A percentile compares a stretch with the other conserved stretches of the same genome.
Evolutionary conservation across 2,329 filamentous ascomycete genomes (phyloP).

Genomic region (Colletotrichum somersetense): DNA sequence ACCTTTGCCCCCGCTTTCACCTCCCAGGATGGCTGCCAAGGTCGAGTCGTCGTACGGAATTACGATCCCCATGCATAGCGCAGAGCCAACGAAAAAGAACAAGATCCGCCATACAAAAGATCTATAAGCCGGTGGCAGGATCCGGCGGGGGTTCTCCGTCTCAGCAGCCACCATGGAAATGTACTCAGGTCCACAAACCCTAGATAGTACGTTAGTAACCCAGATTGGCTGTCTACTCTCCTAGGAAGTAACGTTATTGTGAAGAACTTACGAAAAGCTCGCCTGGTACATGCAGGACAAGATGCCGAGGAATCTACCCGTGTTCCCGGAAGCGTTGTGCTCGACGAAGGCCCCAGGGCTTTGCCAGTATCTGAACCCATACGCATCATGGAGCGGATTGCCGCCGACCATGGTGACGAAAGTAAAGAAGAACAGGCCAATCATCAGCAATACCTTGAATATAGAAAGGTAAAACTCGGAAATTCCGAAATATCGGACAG

Average conservation of each 20-base stretch:
- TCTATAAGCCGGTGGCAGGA: slow-evolving; percentile 78
- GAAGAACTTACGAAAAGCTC: neutral
- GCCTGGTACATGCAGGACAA: neutral
- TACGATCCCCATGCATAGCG: slow-evolving; percentile 74
- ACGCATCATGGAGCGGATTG: slow-evolving; percentile 66
- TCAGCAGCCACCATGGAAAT: slow-evolving; percentile 78
- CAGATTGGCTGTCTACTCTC: neutral
- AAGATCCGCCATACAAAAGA: slow-evolving; percentile 80
- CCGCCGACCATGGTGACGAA: slow-evolving; percentile 74
- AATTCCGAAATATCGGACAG: slow-evolving; percentile 75
- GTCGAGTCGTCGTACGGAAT: slow-evolving; percentile 67
- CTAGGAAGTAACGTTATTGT: neutral
- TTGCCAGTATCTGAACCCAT: slow-evolving; percentile 79
- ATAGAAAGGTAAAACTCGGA: slow-evolving; percentile 77
- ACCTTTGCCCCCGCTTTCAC: slow-evolving; percentile 49
- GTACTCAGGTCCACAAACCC: slow-evolving; percentile 76
- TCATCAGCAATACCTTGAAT: slow-evolving; percentile 71
- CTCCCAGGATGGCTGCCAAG: slow-evolving; percentile 11
- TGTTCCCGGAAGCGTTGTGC: slow-evolving; percentile 59
- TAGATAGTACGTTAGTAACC: slow-evolving; percentile 58
- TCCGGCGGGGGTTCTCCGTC: slow-evolving; percentile 71
- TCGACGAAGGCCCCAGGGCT: slow-evolving; percentile 63
- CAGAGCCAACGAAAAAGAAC: slow-evolving; percentile 78
- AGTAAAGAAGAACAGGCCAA: slow-evolving; percentile 72
- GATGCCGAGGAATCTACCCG: slow-evolving; percentile 67